Evolutionary conservation across 805 yeast species (phyloP).

Genomic region (Metschnikowia amazonensis): DNA sequence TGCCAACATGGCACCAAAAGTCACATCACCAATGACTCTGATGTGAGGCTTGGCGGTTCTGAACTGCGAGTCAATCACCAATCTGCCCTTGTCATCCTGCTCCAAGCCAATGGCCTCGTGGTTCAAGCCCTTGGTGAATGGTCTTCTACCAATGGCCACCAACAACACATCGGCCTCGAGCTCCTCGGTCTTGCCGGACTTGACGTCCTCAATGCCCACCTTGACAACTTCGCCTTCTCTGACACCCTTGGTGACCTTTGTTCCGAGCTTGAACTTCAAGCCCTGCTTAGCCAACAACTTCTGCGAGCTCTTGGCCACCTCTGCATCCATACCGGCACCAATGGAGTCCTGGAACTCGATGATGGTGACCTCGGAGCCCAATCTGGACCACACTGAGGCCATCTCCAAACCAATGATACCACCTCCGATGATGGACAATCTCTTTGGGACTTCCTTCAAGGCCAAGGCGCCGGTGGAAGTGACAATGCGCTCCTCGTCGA

Average conservation of each 20-base stretch:
- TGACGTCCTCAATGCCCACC: slow-evolving; percentile 84
- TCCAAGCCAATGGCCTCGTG: slow-evolving; percentile 89
- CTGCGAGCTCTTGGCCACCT: slow-evolving; percentile 86
- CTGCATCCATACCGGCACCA: slow-evolving; percentile 98
- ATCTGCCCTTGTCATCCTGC: slow-evolving; percentile 85
- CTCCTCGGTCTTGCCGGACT: slow-evolving; percentile 73
- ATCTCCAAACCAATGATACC: slow-evolving; percentile 99
- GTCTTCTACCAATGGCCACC: slow-evolving; percentile 99
- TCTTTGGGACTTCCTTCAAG: slow-evolving; percentile 87
- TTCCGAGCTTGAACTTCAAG: slow-evolving; percentile 83
- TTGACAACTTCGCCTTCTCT: slow-evolving; percentile 86
- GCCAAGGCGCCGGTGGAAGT: slow-evolving; percentile 90
- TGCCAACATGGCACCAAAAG: slow-evolving; percentile 99
- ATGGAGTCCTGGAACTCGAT: slow-evolving; percentile 85
- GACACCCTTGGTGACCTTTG: slow-evolving; percentile 84
- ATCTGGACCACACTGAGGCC: slow-evolving; percentile 96
- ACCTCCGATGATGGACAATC: slow-evolving; percentile 92
- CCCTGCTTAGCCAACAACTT: slow-evolving; percentile 94
- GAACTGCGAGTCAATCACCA: slow-evolving; percentile 91
- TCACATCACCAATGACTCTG: slow-evolving; percentile 96
- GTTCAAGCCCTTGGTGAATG: slow-evolving; percentile 85
- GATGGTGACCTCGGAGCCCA: slow-evolving; percentile 94
- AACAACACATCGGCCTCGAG: slow-evolving; percentile 88
- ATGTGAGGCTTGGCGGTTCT: slow-evolving; percentile 90
- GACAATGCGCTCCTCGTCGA: slow-evolving; percentile 96